phyloP scores from a whole-genome alignment of 1,284 basidiomycete genomes.

The Trichosporon sp. region DNA sequence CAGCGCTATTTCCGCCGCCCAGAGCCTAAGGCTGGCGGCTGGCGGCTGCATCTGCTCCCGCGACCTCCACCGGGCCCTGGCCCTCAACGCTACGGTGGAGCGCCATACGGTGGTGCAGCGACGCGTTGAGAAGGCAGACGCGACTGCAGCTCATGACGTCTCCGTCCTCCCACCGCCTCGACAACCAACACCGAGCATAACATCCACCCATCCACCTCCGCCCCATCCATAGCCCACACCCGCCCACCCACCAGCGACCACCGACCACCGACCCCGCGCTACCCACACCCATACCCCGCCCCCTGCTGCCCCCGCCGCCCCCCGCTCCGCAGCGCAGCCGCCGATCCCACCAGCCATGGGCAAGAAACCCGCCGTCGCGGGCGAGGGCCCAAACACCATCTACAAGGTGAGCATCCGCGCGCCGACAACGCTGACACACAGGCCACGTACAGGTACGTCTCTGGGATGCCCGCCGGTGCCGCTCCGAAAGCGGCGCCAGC shows the following conservation, averaged over 20 bases:
- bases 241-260: not conserved
- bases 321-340: not conserved
- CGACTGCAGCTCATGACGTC: not conserved
- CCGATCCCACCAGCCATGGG: constrained; percentile 14
- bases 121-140: constrained; percentile 6
- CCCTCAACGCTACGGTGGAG: not conserved
- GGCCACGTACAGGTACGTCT: constrained; percentile 34
- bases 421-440: constrained; percentile 14
- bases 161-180: not conserved
- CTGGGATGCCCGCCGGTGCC: not conserved
- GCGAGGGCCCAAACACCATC: constrained; percentile 37
- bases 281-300: not conserved
- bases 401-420: constrained; percentile 30
- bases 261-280: not conserved
- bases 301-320: not conserved
- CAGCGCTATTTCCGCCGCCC: not conserved
- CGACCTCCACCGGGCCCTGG: not conserved
- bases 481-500: too few relatives aligned
- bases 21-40: not conserved
- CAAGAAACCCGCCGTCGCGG: constrained; percentile 31
- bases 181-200: not conserved
- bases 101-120: not conserved
- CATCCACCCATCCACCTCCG: not conserved
- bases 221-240: not conserved
- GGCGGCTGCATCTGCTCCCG: not conserved